Evolutionary conservation across 2,329 filamentous ascomycete species (phyloP).

Genomic region (Diaporthe vexans): DNA sequence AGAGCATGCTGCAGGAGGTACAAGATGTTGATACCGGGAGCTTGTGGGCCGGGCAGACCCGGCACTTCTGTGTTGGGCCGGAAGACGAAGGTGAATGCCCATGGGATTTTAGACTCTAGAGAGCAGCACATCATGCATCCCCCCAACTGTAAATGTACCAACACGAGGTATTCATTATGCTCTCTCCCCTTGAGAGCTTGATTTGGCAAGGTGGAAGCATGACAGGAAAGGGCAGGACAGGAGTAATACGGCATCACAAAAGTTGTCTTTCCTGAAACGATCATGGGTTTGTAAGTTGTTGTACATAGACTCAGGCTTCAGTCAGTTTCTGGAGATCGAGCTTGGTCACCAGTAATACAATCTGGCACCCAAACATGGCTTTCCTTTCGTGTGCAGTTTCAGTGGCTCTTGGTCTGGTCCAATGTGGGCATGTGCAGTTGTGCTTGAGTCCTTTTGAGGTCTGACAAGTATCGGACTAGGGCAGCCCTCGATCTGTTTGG

Average conservation of each 20-base stretch:
- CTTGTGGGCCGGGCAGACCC: neutral
- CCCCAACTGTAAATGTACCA: slow-evolving; percentile 31
- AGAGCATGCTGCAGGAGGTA: slow-evolving; percentile 18
- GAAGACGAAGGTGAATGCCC: neutral
- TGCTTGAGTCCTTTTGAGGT: neutral
- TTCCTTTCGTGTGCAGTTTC: neutral
- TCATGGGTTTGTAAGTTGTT: slow-evolving; percentile 34
- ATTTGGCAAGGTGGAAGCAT: slow-evolving; percentile 3
- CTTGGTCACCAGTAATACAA: slow-evolving; percentile 3
- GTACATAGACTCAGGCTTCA: slow-evolving; percentile 44
- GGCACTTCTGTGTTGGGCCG: neutral
- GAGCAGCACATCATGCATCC: slow-evolving; percentile 27
- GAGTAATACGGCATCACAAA: slow-evolving; percentile 30
- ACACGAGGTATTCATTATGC: slow-evolving; percentile 7
- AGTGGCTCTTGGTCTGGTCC: neutral
- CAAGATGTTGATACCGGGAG: slow-evolving; percentile 2
- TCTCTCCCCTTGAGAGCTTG: slow-evolving; percentile 1
- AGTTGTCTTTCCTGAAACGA: neutral
- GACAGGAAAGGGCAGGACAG: neutral
- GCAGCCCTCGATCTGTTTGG: neutral
- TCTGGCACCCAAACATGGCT: neutral
- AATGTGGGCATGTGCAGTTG: neutral
- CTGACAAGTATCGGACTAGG: neutral
- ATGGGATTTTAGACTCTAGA: slow-evolving; percentile 34
- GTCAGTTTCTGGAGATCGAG: slow-evolving; percentile 3